Evolutionary conservation across 2,329 filamentous ascomycete species (phyloP), one percentile per base, ranked within the genome.

Genomic region (Diaporthe australafricana): DNA sequence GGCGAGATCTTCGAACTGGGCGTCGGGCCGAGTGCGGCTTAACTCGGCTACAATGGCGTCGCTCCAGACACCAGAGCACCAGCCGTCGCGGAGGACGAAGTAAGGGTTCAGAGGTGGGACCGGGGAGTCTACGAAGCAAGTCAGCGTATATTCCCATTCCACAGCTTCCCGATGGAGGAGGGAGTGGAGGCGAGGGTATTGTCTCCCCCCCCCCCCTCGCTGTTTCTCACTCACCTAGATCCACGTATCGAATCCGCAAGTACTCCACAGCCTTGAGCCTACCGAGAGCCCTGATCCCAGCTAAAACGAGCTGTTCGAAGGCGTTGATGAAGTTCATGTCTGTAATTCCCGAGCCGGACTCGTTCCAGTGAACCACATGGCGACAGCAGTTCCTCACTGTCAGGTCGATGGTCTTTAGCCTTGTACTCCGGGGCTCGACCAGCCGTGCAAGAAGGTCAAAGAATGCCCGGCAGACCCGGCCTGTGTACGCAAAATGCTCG

Each of bases 371-470:
- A 57, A 82, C 80, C 72, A 85, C 79, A 53, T 86, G 83, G 4
- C 91, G 88, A 76, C 93, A 95, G 79, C 91, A 92, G 73, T 93
- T 93, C 82, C 93, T 93, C 70, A 94, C 90, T 0, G 91, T 91
- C 55, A 94, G 81, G 76, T 94, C 92, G 27, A 94, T 85, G 1
- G 90, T 91, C 80, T 89, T 90, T 55, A 94, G 86, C 20, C 83
- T 83, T 9, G 86, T 84, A 20, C 84, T 81, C 53, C 86, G 80
- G 50, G 86, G 80, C 73, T 88, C 84, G 40, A 86, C 85, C 38
- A 84, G 81, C 55, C 82, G 82, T n/a, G 86, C 84, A 6, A 89
- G 86, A 42, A 86, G 80, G 56, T 90, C 87, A 77, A 94, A 94
- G 73, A 94, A 90, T n/a, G 84, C 83, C 70, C 89, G 88, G 77